A percentile compares a stretch with the other conserved stretches of the same genome.
Evolutionary conservation across 495 filamentous ascomycete genomes (phyloP).

Genomic region (Aspergillus baeticus): DNA sequence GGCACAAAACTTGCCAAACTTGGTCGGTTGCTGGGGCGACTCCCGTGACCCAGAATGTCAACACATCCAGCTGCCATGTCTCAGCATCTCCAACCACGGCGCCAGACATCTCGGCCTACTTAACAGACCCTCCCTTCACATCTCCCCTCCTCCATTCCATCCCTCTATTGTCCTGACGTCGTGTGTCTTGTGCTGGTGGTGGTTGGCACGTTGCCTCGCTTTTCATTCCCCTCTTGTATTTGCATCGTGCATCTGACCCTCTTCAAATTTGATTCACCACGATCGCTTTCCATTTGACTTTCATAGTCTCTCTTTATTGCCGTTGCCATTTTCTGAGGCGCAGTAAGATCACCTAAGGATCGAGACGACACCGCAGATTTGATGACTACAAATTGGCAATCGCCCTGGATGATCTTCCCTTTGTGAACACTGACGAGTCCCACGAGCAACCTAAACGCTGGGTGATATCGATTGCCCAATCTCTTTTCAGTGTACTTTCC

Average conservation of each 20-base stretch:
- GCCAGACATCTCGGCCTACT: conserved; percentile 8
- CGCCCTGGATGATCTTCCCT: conserved; percentile 16
- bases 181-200: conserved; percentile 17
- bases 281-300: conserved; percentile 13
- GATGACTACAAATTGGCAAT: conserved; percentile 18
- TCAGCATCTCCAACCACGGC: background rate
- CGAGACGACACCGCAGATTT: conserved; percentile 6
- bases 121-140: conserved; percentile 15
- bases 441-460: conserved; percentile 22
- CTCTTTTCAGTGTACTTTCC: background rate
- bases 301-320: conserved; percentile 5
- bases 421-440: conserved; percentile 36
- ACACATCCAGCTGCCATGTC: conserved; percentile 18
- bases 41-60: conserved; percentile 32
- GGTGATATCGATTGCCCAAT: conserved; percentile 2
- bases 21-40: conserved; percentile 38
- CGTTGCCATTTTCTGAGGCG: background rate
- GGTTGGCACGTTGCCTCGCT: conserved; percentile 12
- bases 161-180: conserved; percentile 17
- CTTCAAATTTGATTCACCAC: conserved; percentile 7
- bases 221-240: conserved; percentile 12
- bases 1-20: conserved; percentile 15
- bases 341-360: background rate
- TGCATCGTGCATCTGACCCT: conserved; percentile 10
- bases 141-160: conserved; percentile 16